Evolutionary conservation across 441 rosid species (phyloP).

Genomic region (Aleurites moluccanus): DNA sequence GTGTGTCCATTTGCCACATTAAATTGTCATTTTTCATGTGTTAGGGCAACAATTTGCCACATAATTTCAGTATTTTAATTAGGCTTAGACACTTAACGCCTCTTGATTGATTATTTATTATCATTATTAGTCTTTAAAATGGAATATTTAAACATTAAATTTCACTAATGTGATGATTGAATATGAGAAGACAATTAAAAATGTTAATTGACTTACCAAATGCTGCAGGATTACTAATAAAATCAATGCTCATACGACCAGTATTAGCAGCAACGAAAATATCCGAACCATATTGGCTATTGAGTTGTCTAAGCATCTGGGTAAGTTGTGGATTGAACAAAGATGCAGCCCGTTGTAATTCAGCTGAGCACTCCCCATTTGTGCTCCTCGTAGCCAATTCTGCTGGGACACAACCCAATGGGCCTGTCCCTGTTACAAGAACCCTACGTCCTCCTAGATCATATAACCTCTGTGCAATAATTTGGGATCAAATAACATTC

Average conservation of each 20-base stretch:
- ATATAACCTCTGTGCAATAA: constrained; percentile 44
- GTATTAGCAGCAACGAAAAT: constrained; percentile 59
- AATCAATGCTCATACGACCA: constrained; percentile 41
- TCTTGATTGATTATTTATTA: too few species aligned
- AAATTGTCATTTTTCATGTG: too few species aligned
- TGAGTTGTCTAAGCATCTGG: constrained; percentile 47
- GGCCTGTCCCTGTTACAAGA: constrained; percentile 80
- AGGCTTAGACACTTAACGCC: too few species aligned
- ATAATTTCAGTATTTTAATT: too few species aligned
- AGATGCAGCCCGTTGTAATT: constrained; percentile 53
- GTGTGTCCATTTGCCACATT: too few species aligned
- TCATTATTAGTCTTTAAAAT: too few species aligned
- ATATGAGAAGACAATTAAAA: too few species aligned
- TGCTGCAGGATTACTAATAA: constrained; percentile 48
- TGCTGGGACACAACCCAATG: constrained; percentile 80
- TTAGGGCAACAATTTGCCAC: too few species aligned
- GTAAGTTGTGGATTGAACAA: constrained; percentile 59
- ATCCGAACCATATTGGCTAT: constrained; percentile 37
- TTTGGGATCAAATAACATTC: too few species aligned
- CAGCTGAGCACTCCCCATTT: constrained; percentile 50
- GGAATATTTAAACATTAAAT: too few species aligned
- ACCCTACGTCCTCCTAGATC: constrained; percentile 67
- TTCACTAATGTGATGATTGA: too few species aligned
- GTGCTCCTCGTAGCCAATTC: constrained; percentile 53
- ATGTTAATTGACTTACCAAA: constrained; percentile 34